phyloP scores from a whole-genome alignment of 768 basidiomycete species.

The Artomyces pyxidatus region DNA sequence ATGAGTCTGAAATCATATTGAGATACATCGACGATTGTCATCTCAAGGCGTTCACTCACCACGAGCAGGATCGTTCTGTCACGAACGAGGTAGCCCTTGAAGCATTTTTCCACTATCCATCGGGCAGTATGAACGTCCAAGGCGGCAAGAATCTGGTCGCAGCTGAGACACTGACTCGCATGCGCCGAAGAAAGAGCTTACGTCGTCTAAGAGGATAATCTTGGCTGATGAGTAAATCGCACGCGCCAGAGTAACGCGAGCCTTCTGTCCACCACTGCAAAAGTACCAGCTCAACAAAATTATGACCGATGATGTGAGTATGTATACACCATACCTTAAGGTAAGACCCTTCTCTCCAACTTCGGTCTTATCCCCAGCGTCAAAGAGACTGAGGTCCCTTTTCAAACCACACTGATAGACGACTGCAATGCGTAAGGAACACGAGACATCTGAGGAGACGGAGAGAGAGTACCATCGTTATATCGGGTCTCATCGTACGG shows the following conservation, averaged over 20 bases:
- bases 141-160: conserved; percentile 42
- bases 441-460: not conserved
- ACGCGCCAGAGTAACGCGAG: conserved; percentile 46
- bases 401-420: conserved; percentile 18
- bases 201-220: conserved; percentile 68
- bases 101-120: conserved; percentile 43
- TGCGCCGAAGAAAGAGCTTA: too few relatives aligned
- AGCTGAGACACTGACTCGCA: too few relatives aligned
- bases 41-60: too few relatives aligned
- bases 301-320: not conserved
- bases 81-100: conserved; percentile 37
- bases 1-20: conserved; percentile 44
- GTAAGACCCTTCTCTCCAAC: conserved; percentile 55
- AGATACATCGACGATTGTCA: too few relatives aligned
- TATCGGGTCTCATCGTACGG: conserved; percentile 37
- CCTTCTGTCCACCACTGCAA: conserved; percentile 47
- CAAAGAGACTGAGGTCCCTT: conserved; percentile 38
- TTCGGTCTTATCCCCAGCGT: conserved; percentile 43
- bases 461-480: conserved; percentile 24
- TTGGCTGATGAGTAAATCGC: conserved; percentile 54
- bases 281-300: too few relatives aligned
- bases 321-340: conserved; percentile 27
- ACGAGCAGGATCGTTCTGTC: conserved; percentile 47
- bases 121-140: conserved; percentile 46
- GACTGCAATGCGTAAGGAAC: not conserved